phyloP scores from a whole-genome alignment of 768 basidiomycete genomes.

The Tylopilus subfusipes region DNA sequence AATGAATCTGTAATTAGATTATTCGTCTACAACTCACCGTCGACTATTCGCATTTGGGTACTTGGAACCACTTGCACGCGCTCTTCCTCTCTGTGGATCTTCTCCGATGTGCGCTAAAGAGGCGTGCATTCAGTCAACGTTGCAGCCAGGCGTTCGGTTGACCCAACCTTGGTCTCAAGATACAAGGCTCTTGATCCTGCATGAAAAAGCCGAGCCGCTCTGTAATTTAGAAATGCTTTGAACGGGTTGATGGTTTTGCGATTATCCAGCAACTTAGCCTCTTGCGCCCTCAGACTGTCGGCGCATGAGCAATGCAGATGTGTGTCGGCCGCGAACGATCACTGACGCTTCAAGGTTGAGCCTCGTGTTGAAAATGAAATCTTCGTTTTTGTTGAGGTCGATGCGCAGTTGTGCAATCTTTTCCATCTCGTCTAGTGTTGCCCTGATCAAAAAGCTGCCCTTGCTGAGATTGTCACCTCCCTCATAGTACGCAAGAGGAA shows the following conservation, averaged over 20 bases:
- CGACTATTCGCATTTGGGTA: background rate
- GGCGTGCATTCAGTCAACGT: background rate
- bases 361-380: conserved; percentile 1
- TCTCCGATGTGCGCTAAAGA: conserved; percentile 7
- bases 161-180: background rate
- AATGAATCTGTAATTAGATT: background rate
- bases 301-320: background rate
- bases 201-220: background rate
- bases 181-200: background rate
- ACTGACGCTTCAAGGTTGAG: background rate
- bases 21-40: background rate
- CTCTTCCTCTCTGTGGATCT: background rate
- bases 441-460: background rate
- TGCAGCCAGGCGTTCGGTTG: background rate
- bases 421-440: conserved; percentile 7
- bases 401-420: background rate
- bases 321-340: background rate
- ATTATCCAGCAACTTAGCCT: background rate
- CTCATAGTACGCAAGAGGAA: conserved; percentile 5
- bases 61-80: background rate
- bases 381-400: background rate
- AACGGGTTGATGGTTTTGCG: background rate
- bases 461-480: background rate
- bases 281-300: background rate
- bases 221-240: background rate